Percentiles rank a stretch among this genome's conserved stretches.
phyloP scores from a whole-genome alignment of 345 rosid genomes.

The Boechera retrofracta region DNA sequence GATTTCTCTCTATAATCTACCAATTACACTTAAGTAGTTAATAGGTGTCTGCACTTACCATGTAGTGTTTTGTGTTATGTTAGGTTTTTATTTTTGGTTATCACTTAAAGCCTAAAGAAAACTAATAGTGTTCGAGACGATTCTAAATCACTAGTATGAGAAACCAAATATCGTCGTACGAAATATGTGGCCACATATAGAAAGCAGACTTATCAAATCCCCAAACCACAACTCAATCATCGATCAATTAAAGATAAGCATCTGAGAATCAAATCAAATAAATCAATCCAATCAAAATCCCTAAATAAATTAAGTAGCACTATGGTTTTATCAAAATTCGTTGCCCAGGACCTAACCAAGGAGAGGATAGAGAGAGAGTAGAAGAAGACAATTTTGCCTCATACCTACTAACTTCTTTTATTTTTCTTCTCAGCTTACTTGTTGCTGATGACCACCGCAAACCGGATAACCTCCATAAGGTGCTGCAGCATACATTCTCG shows the following conservation, averaged over 20 bases:
- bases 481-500: conserved; percentile 70
- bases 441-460: conserved; percentile 80
- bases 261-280: conserved; percentile 4
- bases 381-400: conserved; percentile 22
- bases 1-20: too few relatives aligned
- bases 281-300: conserved; percentile 39
- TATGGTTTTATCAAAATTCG: conserved; percentile 39
- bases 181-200: background rate
- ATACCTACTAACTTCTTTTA: conserved; percentile 28
- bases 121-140: background rate
- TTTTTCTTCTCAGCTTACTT: conserved; percentile 73
- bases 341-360: conserved; percentile 3
- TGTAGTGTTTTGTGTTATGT: background rate
- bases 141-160: background rate
- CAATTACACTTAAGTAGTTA: too few relatives aligned
- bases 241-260: conserved; percentile 13
- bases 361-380: conserved; percentile 2
- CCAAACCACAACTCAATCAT: conserved; percentile 3
- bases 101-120: background rate
- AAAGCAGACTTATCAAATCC: background rate
- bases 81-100: background rate
- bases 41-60: background rate
- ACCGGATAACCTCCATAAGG: conserved; percentile 78
- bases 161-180: background rate
- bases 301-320: conserved; percentile 31